Conservation (phyloP, 768 basidiomycete genomes). For the Boletus edulis region DNA sequence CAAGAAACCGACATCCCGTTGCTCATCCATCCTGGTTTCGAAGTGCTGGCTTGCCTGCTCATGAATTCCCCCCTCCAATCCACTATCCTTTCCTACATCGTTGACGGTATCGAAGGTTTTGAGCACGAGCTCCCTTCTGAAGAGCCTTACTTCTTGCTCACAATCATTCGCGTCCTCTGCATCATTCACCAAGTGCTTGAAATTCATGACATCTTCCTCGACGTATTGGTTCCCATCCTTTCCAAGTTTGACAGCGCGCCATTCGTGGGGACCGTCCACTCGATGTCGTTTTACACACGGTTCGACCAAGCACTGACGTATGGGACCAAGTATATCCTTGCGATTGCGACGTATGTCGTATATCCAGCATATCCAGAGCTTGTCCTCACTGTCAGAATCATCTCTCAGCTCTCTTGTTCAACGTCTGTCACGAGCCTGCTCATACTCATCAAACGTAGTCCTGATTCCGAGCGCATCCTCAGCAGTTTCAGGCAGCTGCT, state of each 20-base stretch:
- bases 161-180: slow-evolving; percentile 77
- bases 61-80: slow-evolving; percentile 70
- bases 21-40: slow-evolving; percentile 82
- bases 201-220: slow-evolving; percentile 85
- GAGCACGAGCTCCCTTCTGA: slow-evolving; percentile 67
- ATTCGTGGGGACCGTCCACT: slow-evolving; percentile 52
- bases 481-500: slow-evolving; percentile 76
- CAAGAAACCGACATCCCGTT: slow-evolving; percentile 55
- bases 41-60: slow-evolving; percentile 76
- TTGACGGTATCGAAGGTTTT: slow-evolving; percentile 76
- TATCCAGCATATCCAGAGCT: slow-evolving; percentile 72
- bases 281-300: slow-evolving; percentile 67
- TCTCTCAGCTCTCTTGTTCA: slow-evolving; percentile 64
- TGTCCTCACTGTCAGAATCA: slow-evolving; percentile 73
- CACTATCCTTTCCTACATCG: slow-evolving; percentile 73
- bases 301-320: slow-evolving; percentile 79
- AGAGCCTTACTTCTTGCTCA: slow-evolving; percentile 67
- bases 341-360: slow-evolving; percentile 74
- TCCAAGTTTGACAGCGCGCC: slow-evolving; percentile 59
- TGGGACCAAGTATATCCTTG: slow-evolving; percentile 68
- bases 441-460: slow-evolving; percentile 74
- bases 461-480: slow-evolving; percentile 82
- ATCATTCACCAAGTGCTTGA: slow-evolving; percentile 81
- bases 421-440: slow-evolving; percentile 69
- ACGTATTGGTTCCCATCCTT: slow-evolving; percentile 79